phyloP scores from a whole-genome alignment of 1,284 basidiomycete genomes.

The Xerocomus amazonicus region DNA sequence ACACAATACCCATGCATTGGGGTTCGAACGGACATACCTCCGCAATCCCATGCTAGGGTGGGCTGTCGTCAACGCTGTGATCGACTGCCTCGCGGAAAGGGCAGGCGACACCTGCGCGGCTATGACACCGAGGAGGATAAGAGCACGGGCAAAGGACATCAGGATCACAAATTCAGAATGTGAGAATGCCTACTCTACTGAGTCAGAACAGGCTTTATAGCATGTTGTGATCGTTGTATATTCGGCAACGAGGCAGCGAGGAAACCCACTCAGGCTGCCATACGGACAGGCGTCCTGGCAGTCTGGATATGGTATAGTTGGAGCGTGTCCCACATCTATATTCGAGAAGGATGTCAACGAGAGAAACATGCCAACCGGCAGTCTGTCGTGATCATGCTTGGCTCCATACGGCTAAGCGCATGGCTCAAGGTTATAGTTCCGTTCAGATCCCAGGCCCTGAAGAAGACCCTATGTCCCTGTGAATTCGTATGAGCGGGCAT shows the following conservation, averaged over 20 bases:
- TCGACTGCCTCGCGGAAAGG: slow-evolving; percentile 31
- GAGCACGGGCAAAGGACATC: slow-evolving; percentile 20
- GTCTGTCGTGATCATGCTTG: no score
- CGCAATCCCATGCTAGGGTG: slow-evolving; percentile 59
- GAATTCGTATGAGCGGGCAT: no score
- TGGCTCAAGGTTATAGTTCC: no score
- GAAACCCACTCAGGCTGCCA: not conserved
- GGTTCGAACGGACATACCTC: slow-evolving; percentile 38
- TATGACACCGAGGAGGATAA: slow-evolving; percentile 14
- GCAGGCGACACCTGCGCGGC: slow-evolving; percentile 26
- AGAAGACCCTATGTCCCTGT: no score
- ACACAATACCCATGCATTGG: no score
- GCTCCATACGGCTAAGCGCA: no score
- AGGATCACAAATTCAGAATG: not conserved
- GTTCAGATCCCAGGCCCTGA: no score
- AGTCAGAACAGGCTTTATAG: not conserved
- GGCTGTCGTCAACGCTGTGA: slow-evolving; percentile 42
- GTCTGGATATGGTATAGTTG: not conserved
- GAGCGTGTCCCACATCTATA: no score
- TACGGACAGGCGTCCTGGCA: not conserved
- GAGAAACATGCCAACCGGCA: no score
- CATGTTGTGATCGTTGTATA: not conserved
- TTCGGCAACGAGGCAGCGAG: slow-evolving; percentile 1
- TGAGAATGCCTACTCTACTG: not conserved
- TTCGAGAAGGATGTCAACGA: no score